Conservation (phyloP, 345 rosid species). For the Gossypium ekmanianum region DNA sequence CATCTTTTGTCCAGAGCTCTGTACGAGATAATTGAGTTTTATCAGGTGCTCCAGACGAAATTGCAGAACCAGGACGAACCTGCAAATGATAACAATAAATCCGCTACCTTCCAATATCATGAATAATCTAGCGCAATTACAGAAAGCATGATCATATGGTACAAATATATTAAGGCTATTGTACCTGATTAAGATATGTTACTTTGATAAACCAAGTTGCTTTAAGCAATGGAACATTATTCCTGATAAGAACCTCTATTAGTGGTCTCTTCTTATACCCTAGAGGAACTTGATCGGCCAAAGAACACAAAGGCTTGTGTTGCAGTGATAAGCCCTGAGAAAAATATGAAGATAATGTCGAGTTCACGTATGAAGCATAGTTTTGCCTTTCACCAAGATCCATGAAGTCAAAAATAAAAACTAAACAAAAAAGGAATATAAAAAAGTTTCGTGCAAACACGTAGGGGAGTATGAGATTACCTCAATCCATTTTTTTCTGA, state of each 20-base stretch:
- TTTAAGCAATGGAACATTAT: conserved; percentile 89
- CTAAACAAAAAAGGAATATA: background rate
- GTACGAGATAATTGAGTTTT: conserved; percentile 61
- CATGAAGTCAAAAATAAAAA: background rate
- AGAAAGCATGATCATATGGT: background rate
- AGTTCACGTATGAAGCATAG: background rate
- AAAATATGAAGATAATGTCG: conserved; percentile 3
- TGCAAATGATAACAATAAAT: conserved; percentile 41
- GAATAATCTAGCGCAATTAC: background rate
- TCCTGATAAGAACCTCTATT: conserved; percentile 87
- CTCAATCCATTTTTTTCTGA: conserved; percentile 94
- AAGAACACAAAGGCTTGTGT: conserved; percentile 75
- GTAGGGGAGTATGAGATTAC: conserved; percentile 30
- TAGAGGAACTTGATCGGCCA: conserved; percentile 90
- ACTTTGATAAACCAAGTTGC: conserved; percentile 98
- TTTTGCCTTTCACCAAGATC: background rate
- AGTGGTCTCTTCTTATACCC: conserved; percentile 67
- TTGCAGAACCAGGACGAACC: conserved; percentile 63
- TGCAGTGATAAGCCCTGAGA: conserved; percentile 77
- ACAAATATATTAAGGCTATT: background rate
- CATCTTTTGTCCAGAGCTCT: conserved; percentile 96
- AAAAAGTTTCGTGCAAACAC: background rate
- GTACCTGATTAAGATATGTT: conserved; percentile 95
- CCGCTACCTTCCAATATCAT: conserved; percentile 19
- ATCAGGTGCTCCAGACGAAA: conserved; percentile 64